Evolutionary conservation across 83 land plant genomes (phyloP).

Genomic region (Picea abies): DNA sequence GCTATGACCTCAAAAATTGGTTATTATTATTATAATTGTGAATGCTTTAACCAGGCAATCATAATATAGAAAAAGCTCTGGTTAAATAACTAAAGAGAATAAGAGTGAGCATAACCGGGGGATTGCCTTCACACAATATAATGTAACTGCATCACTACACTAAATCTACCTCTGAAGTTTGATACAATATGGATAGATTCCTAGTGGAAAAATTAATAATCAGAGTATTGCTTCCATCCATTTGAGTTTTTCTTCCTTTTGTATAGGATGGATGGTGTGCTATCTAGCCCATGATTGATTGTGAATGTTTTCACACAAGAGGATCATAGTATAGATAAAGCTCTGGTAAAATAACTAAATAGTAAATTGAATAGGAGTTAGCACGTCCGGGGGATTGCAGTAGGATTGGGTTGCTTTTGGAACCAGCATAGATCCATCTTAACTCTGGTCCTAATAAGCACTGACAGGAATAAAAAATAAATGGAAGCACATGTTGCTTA

Average conservation of each 20-base stretch:
- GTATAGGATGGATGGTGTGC: neutral
- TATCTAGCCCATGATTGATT: neutral
- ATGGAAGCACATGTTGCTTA: too few species aligned
- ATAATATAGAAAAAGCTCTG: neutral
- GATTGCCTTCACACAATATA: slow-evolving; percentile 6
- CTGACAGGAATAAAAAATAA: too few species aligned
- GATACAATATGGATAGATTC: slow-evolving; percentile 6
- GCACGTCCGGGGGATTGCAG: neutral
- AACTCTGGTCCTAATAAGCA: too few species aligned
- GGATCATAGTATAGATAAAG: neutral
- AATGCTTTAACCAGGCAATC: too few species aligned
- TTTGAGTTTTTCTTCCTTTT: neutral
- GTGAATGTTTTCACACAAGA: neutral
- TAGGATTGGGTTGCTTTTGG: neutral
- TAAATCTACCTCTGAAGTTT: slow-evolving; percentile 1
- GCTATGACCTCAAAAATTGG: too few species aligned
- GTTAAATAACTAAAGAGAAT: neutral
- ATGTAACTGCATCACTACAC: neutral
- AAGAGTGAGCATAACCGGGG: too few species aligned
- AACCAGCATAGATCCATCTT: too few species aligned
- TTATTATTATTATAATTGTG: too few species aligned
- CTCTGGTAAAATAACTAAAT: neutral
- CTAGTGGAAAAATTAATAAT: slow-evolving; percentile 14
- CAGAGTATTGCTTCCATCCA: neutral
- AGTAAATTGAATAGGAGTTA: slow-evolving; percentile 10